Evolutionary conservation across 2,329 filamentous ascomycete genomes (phyloP).

Genomic region (Xylariaceae sp.): DNA sequence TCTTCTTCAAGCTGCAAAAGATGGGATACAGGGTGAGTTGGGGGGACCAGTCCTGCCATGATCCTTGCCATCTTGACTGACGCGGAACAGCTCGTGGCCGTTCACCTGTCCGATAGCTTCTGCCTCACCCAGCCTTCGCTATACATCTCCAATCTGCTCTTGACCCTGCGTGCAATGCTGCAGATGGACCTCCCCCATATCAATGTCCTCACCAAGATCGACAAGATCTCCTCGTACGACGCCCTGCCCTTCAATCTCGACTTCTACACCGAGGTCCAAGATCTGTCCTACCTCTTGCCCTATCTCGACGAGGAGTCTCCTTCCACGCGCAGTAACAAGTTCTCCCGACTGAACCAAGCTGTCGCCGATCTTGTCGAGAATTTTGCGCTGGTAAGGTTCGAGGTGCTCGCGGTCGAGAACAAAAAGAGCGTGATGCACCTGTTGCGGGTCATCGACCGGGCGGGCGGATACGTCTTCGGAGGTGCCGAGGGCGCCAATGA

Average conservation of each 20-base stretch:
- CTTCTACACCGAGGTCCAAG: conserved; percentile 95
- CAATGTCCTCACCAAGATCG: conserved; percentile 96
- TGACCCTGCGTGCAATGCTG: conserved; percentile 92
- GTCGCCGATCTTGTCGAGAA: conserved; percentile 81
- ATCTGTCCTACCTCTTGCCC: conserved; percentile 76
- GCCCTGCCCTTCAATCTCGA: conserved; percentile 91
- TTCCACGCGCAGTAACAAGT: conserved; percentile 63
- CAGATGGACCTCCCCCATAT: conserved; percentile 96
- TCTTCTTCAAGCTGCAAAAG: conserved; percentile 87
- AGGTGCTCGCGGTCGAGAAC: conserved; percentile 92
- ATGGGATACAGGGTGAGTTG: conserved; percentile 75
- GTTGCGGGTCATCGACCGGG: conserved; percentile 80
- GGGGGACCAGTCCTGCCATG: conserved; percentile 1
- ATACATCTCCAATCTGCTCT: conserved; percentile 88
- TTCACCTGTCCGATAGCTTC: conserved; percentile 91
- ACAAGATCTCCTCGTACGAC: conserved; percentile 80
- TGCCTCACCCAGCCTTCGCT: conserved; percentile 88
- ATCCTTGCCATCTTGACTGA: conserved; percentile 17
- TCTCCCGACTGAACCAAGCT: conserved; percentile 75
- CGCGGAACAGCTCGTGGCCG: conserved; percentile 66
- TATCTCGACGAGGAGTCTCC: conserved; percentile 73
- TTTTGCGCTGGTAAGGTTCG: conserved; percentile 84
- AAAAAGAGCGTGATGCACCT: conserved; percentile 95
- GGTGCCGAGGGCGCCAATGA: conserved; percentile 88
- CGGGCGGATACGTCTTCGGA: conserved; percentile 88